Conservation (phyloP, 495 filamentous ascomycete species). For the Penicillium bovifimosum region DNA sequence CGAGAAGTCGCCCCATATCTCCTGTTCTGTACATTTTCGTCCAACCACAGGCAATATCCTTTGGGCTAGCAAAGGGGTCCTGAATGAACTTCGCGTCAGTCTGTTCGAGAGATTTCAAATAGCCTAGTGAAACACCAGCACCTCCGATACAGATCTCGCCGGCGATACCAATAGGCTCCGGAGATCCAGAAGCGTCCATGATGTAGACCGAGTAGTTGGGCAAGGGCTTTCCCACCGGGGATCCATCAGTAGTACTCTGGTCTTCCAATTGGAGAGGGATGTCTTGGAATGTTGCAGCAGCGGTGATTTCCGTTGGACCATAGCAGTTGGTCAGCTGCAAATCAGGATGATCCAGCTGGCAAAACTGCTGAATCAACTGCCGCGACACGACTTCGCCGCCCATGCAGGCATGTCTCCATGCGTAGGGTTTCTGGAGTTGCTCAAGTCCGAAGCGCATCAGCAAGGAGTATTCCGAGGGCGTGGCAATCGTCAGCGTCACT, state of each 20-base stretch:
- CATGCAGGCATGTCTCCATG: not conserved
- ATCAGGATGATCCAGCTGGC: not conserved
- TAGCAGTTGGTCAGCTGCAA: not conserved
- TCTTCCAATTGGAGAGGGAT: too few species aligned
- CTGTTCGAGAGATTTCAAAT: slow-evolving; percentile 33
- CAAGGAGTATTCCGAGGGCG: not conserved
- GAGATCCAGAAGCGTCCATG: slow-evolving; percentile 32
- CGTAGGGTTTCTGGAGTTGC: too few species aligned
- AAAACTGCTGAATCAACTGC: not conserved
- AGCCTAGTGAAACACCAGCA: slow-evolving; percentile 31
- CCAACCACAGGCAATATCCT: not conserved
- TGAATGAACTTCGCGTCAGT: slow-evolving; percentile 24
- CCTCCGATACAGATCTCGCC: slow-evolving; percentile 38
- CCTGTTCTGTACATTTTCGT: too few species aligned
- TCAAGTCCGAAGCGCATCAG: too few species aligned
- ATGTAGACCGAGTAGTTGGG: slow-evolving; percentile 41
- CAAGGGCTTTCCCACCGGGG: slow-evolving; percentile 19
- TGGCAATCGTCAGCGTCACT: not conserved
- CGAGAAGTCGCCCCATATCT: too few species aligned
- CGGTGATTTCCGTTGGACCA: not conserved
- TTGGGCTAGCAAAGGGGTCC: not conserved
- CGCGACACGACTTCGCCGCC: not conserved
- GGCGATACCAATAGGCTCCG: slow-evolving; percentile 41
- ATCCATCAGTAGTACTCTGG: too few species aligned
- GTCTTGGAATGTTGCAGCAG: not conserved